A percentile compares a stretch with the other conserved stretches of the same genome.
phyloP scores from a whole-genome alignment of 2,329 filamentous ascomycete species.

The Sarocladium oryzae region DNA sequence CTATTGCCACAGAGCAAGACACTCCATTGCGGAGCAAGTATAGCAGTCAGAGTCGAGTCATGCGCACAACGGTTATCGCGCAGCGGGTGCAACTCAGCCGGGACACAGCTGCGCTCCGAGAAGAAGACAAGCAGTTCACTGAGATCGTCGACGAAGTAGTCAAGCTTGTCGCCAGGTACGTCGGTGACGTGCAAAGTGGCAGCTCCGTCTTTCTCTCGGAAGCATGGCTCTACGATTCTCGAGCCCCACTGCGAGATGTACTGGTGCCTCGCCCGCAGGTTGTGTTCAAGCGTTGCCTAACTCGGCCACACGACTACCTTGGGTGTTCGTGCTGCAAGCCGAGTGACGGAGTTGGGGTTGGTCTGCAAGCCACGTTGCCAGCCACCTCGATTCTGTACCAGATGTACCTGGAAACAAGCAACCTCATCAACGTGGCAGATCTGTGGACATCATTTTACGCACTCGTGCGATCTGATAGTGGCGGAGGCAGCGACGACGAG shows the following conservation, averaged over 20 bases:
- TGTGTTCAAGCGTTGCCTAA: constrained; percentile 64
- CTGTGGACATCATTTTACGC: constrained; percentile 71
- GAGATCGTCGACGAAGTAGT: constrained; percentile 49
- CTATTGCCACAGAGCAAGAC: constrained; percentile 33
- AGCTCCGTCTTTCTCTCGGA: constrained; percentile 58
- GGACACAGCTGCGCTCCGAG: constrained; percentile 63
- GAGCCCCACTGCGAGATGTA: constrained; percentile 62
- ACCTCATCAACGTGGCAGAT: constrained; percentile 72
- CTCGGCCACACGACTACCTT: constrained; percentile 70
- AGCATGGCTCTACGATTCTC: constrained; percentile 68
- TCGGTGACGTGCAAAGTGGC: constrained; percentile 18
- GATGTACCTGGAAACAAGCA: constrained; percentile 70
- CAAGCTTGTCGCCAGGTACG: constrained; percentile 19
- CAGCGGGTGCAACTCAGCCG: constrained; percentile 76
- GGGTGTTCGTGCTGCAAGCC: constrained; percentile 62
- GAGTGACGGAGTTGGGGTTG: constrained; percentile 24
- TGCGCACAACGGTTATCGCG: constrained; percentile 72
- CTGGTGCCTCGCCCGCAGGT: constrained; percentile 68
- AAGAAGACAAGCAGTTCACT: constrained; percentile 66
- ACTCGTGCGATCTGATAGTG: constrained; percentile 46
- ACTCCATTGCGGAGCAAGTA: constrained; percentile 65
- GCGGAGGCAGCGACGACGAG: constrained; percentile 18
- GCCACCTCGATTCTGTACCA: constrained; percentile 70
- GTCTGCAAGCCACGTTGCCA: constrained; percentile 56
- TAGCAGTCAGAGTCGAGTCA: constrained; percentile 60